These are phyloP conservation scores for Hippophae tibetana DNA, from an alignment of 306 rosid species.

Conservation along the genomic window DNA sequence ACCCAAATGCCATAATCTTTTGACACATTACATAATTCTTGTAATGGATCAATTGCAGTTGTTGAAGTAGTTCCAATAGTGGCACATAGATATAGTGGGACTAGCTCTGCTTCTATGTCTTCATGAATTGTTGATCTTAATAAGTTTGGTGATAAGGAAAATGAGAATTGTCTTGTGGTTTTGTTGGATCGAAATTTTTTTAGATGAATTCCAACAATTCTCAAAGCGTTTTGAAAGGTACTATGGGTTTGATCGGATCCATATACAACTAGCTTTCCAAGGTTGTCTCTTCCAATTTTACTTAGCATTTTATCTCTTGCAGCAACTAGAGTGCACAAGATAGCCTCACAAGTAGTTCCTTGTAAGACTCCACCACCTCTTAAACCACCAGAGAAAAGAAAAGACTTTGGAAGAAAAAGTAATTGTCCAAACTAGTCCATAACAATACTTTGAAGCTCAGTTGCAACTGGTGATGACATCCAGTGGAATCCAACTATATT, in stretches of 20 bases:
- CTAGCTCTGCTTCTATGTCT: constrained; percentile 1
- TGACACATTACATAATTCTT: neutral
- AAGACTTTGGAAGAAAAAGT: neutral
- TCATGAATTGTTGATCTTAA: neutral
- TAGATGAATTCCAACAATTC: constrained; percentile 4
- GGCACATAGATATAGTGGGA: neutral
- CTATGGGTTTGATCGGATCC: constrained; percentile 10
- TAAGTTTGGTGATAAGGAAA: neutral
- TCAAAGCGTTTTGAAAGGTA: constrained; percentile 5
- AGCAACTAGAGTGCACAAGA: constrained; percentile 10
- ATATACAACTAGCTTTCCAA: constrained; percentile 6
- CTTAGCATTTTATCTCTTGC: constrained; percentile 1
- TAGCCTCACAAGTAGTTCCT: constrained; percentile 14
- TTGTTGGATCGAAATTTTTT: constrained; percentile 2
- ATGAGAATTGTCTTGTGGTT: neutral
- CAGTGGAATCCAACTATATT: constrained; percentile 9
- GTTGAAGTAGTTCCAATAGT: constrained; percentile 5
- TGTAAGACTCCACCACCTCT: constrained; percentile 5
- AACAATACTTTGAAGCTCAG: constrained; percentile 8
- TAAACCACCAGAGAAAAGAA: constrained; percentile 6
- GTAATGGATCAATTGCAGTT: constrained; percentile 2
- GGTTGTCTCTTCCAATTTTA: neutral
- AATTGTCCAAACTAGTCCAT: constrained; percentile 13
- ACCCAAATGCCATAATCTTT: constrained; percentile 4
- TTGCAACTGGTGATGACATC: constrained; percentile 8